Evolutionary conservation across 176 grass and related monocot species (phyloP), one percentile per base, ranked within the genome.

Genomic region (Juncus effusus): DNA sequence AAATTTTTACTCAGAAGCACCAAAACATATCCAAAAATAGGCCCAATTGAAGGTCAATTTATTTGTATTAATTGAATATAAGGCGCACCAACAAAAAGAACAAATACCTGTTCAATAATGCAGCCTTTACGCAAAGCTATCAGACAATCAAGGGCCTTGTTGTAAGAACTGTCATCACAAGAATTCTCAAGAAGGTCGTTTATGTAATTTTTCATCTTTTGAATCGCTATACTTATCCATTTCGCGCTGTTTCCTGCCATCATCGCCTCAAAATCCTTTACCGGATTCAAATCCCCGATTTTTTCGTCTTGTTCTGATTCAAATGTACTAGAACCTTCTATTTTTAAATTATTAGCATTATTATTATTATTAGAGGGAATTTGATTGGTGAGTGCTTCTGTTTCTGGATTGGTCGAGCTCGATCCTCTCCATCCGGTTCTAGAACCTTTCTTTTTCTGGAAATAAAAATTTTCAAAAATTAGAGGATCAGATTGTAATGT

Each of bases 231-330:
- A n/a, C 70, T 80, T 68, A 82, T 75, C 88, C 85, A 97, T 10
- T 60, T 69, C 40, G 93, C 76, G 70, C 72, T 86, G 56, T 90
- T 86, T 78, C 86, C 69, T 77, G 82, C 41, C 74, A 96, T 86
- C 80, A 97, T 89, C 64, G 82, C 72, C 73, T 89, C 88, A 64
- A 91, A 97, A 91, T 91, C 93, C 77, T 91, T 45, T 44, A 97
- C 73, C 13, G 82, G 88, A 78, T 91, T 83, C 61, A 54, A 35
- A 86, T 91, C 80, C 55, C 85, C 78, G 42, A 91, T 86, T 61
- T 64, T 80, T 69, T 80, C 79, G 5, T 77, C 80, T 51, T 5
- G 54, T 59, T 42, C 12, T 60, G 42, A 13, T 62, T 70, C 37
- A 78, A 52, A 16, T 67, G 54, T 38, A 73, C 59, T 60, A 79